Percentiles rank a stretch among this genome's conserved stretches.
phyloP scores from a whole-genome alignment of 768 basidiomycete species.

The Russula brevipes region DNA sequence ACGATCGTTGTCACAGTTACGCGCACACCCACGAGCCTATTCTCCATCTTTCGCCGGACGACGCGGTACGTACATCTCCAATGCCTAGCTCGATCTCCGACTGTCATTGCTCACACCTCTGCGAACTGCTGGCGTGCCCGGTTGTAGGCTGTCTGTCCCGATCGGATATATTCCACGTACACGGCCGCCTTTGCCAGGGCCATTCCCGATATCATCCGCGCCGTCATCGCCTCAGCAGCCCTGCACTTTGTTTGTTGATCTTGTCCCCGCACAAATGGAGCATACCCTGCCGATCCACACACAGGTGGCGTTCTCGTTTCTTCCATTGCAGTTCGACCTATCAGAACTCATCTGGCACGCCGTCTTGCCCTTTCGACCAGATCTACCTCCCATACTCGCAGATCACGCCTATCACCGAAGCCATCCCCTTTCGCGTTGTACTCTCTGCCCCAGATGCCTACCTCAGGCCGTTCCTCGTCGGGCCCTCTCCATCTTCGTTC shows the following conservation, averaged over 20 bases:
- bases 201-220: neutral
- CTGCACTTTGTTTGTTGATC: constrained; percentile 13
- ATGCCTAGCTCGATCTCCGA: neutral
- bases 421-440: constrained; percentile 13
- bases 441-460: constrained; percentile 20
- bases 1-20: constrained; percentile 10
- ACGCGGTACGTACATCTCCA: constrained; percentile 9
- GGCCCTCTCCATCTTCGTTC: constrained; percentile 8
- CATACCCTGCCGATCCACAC: constrained; percentile 12
- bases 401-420: constrained; percentile 9
- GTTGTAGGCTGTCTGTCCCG: constrained; percentile 14
- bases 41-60: constrained; percentile 4
- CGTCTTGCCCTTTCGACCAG: neutral
- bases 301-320: constrained; percentile 8
- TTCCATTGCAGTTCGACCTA: neutral
- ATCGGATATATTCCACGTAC: constrained; percentile 16
- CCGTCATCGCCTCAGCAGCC: neutral
- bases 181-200: constrained; percentile 12
- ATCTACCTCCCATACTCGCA: constrained; percentile 22
- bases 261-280: neutral
- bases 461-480: constrained; percentile 7
- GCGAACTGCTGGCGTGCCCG: neutral
- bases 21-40: neutral
- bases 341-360: neutral
- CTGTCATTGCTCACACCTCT: neutral